Evolutionary conservation across 768 basidiomycete species (phyloP).

Genomic region (Butyriboletus loyo): DNA sequence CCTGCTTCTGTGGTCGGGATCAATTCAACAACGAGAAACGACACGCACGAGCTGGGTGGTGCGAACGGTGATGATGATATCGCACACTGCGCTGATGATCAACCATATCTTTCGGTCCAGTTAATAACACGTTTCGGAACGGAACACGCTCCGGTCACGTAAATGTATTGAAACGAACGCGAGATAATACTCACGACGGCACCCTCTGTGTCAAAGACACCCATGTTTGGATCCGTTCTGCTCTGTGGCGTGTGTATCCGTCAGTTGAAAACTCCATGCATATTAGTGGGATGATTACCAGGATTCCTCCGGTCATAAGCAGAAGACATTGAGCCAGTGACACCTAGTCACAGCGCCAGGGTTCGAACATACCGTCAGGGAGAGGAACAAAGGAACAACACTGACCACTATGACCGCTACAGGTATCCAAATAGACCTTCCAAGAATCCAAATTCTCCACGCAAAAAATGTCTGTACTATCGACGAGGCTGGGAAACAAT

Average conservation of each 20-base stretch:
- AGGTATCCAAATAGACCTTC: slow-evolving; percentile 3
- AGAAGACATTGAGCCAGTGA: slow-evolving; percentile 3
- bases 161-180: not conserved
- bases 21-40: not conserved
- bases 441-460: slow-evolving; percentile 9
- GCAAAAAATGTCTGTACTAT: slow-evolving; percentile 7
- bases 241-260: not conserved
- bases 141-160: not conserved
- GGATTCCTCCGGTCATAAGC: not conserved
- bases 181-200: slow-evolving; percentile 9
- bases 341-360: not conserved
- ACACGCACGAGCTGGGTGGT: slow-evolving; percentile 8
- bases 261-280: not conserved
- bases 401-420: slow-evolving; percentile 1
- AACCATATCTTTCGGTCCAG: slow-evolving; percentile 6
- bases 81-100: slow-evolving; percentile 9
- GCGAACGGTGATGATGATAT: slow-evolving; percentile 9
- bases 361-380: not conserved
- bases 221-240: not conserved
- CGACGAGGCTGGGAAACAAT: slow-evolving; percentile 1
- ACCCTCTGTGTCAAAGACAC: slow-evolving; percentile 5
- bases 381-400: not conserved
- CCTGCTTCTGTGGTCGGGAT: not conserved
- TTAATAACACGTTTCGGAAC: not conserved
- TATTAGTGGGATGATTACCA: not conserved